Evolutionary conservation across 176 grass and related monocot genomes (phyloP).

Genomic region (Oryza officinalis): DNA sequence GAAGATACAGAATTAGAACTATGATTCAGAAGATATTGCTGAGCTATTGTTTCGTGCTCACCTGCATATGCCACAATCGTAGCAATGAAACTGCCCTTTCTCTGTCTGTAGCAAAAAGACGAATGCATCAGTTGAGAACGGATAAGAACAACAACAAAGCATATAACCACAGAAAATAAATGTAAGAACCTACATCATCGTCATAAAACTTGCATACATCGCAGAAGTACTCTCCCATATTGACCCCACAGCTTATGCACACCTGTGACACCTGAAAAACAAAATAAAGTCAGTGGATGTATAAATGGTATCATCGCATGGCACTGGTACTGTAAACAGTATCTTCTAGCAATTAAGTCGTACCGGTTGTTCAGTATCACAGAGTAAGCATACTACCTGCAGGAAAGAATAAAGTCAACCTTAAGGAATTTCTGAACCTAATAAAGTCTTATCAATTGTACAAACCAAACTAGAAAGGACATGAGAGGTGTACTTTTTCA

Average conservation of each 20-base stretch:
- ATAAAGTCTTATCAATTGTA: constrained; percentile 22
- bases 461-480: constrained; percentile 13
- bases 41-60: constrained; percentile 44
- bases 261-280: constrained; percentile 69
- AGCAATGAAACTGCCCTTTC: constrained; percentile 89
- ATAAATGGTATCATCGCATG: background rate
- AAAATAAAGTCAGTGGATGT: constrained; percentile 36
- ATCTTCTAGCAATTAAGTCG: constrained; percentile 6
- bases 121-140: constrained; percentile 28
- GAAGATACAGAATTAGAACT: constrained; percentile 16
- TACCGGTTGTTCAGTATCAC: constrained; percentile 80
- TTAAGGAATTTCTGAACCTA: constrained; percentile 33
- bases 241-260: constrained; percentile 89
- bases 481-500: constrained; percentile 57
- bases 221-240: constrained; percentile 97
- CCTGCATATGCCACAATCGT: constrained; percentile 97
- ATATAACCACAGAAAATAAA: constrained; percentile 24
- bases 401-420: constrained; percentile 37
- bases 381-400: constrained; percentile 92
- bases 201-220: constrained; percentile 95
- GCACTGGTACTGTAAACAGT: background rate
- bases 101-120: constrained; percentile 52
- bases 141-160: constrained; percentile 12
- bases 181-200: constrained; percentile 68
- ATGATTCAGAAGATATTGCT: constrained; percentile 6